Base-by-base conservation (phyloP, 352 stramenopile genomes). In the Globisporangium ultimum region DNA sequence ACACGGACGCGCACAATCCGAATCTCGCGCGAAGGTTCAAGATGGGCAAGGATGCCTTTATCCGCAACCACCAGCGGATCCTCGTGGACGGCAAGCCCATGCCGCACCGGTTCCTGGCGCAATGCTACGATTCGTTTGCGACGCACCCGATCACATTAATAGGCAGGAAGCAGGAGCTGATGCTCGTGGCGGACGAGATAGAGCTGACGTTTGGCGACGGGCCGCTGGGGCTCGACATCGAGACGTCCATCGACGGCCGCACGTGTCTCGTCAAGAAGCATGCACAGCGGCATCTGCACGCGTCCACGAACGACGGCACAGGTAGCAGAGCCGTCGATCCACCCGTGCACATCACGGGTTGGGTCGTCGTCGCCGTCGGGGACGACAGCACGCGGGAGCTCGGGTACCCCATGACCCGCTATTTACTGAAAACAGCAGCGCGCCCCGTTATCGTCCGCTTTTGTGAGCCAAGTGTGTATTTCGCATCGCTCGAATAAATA, bases 1-100 rank as follows among this genome's bases (percentile, higher is more conserved):
- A 91, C 63, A 93, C 84, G 14, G 84, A 93, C 51, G 84, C 84
- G 3, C 81, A 91, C 59, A 90, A 91, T 50, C 84, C 84, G 34
- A 70, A 70, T 48, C 54, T 93, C 24, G 62, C 82, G 0, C 64
- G 65, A 56, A 78, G 66, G 48, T 88, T 86, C 68, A 91, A 90
- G 58, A 93, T 93, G 84, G 70, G 48, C 28, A 84, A 83, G 61
- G 66, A 66, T 24, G 84, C 87, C 41, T 93, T 93, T 53, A 72
- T 93, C 49, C 76, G 77, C 52, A 93, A 91, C 64, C 84, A 86
- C 49, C 77, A 88, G 48, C 75, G 66, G 15, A 47, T 93, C n/a
- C 45, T 70, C 36, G 58, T 69, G 5, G 61, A 76, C 48, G 75
- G 63, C 32, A 67, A 67, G 12, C 56, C 68, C 48, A 71, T 90